These are phyloP conservation scores for Pythium phragmiticola DNA, from an alignment of 352 stramenopile genomes.

Conservation along the genomic window DNA sequence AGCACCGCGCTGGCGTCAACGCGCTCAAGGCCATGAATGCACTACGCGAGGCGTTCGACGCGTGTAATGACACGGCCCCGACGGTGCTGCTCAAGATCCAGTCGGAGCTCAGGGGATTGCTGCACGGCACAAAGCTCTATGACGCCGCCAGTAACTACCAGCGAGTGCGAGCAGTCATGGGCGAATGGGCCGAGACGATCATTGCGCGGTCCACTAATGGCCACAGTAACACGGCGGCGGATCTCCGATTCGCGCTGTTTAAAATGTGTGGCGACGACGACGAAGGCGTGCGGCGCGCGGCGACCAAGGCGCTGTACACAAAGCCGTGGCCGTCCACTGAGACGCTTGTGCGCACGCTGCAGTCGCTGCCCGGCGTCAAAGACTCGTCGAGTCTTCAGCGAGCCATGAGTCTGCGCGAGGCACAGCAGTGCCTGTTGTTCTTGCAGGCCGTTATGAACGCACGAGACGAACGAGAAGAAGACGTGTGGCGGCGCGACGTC, in stretches of 20 bases:
- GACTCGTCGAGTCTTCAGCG: constrained; percentile 36
- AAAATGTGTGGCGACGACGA: constrained; percentile 32
- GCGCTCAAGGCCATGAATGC: constrained; percentile 66
- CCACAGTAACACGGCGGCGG: constrained; percentile 14
- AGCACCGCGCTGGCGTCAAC: constrained; percentile 45
- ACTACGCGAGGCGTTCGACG: constrained; percentile 43
- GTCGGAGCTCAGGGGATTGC: constrained; percentile 49
- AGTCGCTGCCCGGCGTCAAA: constrained; percentile 2
- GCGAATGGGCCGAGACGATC: constrained; percentile 54
- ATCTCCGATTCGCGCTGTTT: constrained; percentile 64
- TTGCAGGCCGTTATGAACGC: constrained; percentile 46
- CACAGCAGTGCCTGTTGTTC: constrained; percentile 55
- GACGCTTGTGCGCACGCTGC: constrained; percentile 5
- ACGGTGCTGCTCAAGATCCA: constrained; percentile 41
- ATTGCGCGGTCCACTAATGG: constrained; percentile 22
- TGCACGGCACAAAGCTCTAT: constrained; percentile 61
- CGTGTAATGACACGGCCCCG: constrained; percentile 13
- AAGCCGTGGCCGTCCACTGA: constrained; percentile 13
- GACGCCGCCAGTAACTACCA: constrained; percentile 57
- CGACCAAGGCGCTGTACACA: constrained; percentile 20
- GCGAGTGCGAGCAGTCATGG: constrained; percentile 59
- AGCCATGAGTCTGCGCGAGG: constrained; percentile 31
- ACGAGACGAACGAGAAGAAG: constrained; percentile 25
- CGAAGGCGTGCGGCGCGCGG: constrained; percentile 18
- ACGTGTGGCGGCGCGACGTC: constrained; percentile 25